Evolutionary conservation across 495 filamentous ascomycete genomes (phyloP).

Genomic region (Aspergillus affinis): DNA sequence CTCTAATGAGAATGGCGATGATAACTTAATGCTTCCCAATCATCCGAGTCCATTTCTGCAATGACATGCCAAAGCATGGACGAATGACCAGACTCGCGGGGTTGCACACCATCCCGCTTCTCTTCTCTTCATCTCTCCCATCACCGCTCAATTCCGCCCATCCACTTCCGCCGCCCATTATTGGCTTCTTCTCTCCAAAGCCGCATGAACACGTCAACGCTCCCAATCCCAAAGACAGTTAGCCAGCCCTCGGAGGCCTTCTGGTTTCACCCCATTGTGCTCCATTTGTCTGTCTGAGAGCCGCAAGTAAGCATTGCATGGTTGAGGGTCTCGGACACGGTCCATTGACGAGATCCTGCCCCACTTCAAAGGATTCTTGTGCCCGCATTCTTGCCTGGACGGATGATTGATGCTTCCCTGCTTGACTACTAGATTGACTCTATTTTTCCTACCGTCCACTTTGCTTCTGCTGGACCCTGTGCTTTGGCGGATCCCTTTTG

Average conservation of each 20-base stretch:
- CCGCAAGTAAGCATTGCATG: slow-evolving; percentile 13
- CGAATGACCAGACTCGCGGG: not conserved
- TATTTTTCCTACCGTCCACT: not conserved
- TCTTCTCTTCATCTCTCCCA: slow-evolving; percentile 1
- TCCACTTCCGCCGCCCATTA: slow-evolving; percentile 23
- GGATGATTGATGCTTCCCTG: slow-evolving; percentile 9
- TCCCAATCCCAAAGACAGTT: slow-evolving; percentile 11
- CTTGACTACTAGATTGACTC: not conserved
- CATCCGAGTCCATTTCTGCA: not conserved
- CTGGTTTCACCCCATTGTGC: slow-evolving; percentile 8
- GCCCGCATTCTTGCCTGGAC: slow-evolving; percentile 16
- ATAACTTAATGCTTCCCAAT: not conserved
- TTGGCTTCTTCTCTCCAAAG: slow-evolving; percentile 14
- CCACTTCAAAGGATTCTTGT: slow-evolving; percentile 17
- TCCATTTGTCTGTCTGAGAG: slow-evolving; percentile 14
- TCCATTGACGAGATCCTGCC: slow-evolving; percentile 17
- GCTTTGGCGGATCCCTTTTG: not conserved
- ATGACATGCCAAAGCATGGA: not conserved
- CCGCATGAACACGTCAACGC: slow-evolving; percentile 29
- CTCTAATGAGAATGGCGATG: no score
- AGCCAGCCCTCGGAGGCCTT: slow-evolving; percentile 2
- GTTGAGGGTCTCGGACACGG: slow-evolving; percentile 1
- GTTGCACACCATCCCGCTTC: slow-evolving; percentile 10
- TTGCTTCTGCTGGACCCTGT: not conserved
- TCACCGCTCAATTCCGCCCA: slow-evolving; percentile 14